Evolutionary conservation across 805 yeast species (phyloP).

Genomic region (Debaryomyces hansenii): DNA sequence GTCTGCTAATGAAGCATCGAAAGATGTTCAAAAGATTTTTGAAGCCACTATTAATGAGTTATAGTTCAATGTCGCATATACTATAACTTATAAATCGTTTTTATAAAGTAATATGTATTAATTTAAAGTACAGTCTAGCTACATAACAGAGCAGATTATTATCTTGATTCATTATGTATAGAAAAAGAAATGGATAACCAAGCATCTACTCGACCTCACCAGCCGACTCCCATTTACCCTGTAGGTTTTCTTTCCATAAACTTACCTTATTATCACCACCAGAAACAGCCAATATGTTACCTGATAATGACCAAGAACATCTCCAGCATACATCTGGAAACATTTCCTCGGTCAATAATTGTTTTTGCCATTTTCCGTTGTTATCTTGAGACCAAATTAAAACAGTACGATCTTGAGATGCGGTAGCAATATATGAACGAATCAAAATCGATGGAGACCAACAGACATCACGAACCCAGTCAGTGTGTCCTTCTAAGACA

Average conservation of each 20-base stretch:
- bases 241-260: constrained; percentile 91
- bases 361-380: constrained; percentile 75
- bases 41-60: constrained; percentile 56
- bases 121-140: background rate
- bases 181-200: background rate
- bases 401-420: constrained; percentile 95
- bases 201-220: constrained; percentile 84
- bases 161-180: background rate
- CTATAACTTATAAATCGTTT: background rate
- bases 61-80: constrained; percentile 8
- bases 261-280: constrained; percentile 97
- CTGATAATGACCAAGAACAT: constrained; percentile 95
- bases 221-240: constrained; percentile 96
- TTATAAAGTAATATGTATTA: constrained; percentile 1
- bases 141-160: background rate
- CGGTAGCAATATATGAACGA: constrained; percentile 89
- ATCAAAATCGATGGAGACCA: constrained; percentile 94
- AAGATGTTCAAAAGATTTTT: constrained; percentile 73
- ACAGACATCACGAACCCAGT: constrained; percentile 98
- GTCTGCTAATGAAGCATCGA: constrained; percentile 75
- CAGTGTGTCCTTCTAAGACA: constrained; percentile 84
- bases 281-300: constrained; percentile 90
- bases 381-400: constrained; percentile 89
- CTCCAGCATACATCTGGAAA: constrained; percentile 99
- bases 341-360: constrained; percentile 68